phyloP scores from a whole-genome alignment of 352 stramenopile genomes.

The Phytopythium montanum region DNA sequence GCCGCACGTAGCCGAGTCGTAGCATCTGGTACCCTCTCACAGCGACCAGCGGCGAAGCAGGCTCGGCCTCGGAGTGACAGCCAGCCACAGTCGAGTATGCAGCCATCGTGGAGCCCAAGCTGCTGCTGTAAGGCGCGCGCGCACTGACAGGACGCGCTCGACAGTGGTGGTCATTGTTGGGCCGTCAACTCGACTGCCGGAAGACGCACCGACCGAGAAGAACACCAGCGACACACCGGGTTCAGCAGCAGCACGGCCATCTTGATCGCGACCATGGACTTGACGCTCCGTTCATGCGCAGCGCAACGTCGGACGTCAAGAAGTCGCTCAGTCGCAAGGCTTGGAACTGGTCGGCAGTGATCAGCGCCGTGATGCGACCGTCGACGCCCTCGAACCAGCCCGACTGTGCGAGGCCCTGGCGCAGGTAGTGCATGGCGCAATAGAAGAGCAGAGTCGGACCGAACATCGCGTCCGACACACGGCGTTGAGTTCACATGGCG shows the following conservation, averaged over 20 bases:
- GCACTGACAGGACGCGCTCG: too few relatives aligned
- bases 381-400: conserved; percentile 6
- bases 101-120: background rate
- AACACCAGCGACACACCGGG: conserved; percentile 5
- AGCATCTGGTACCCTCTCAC: background rate
- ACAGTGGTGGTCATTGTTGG: too few relatives aligned
- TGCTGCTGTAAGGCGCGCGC: background rate
- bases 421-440: too few relatives aligned
- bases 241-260: conserved; percentile 14
- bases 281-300: conserved; percentile 17
- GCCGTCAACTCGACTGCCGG: too few relatives aligned
- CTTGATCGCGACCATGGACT: conserved; percentile 14
- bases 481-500: background rate
- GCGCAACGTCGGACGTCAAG: conserved; percentile 13
- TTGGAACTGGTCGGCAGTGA: conserved; percentile 14
- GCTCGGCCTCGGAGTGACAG: too few relatives aligned
- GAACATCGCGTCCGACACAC: too few relatives aligned
- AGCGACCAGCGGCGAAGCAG: too few relatives aligned
- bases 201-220: background rate
- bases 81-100: too few relatives aligned
- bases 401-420: background rate
- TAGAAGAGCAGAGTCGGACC: too few relatives aligned
- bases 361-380: background rate
- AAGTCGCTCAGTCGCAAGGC: conserved; percentile 12
- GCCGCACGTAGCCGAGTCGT: conserved; percentile 1